Percentiles rank a stretch among this genome's conserved stretches.
These are phyloP conservation scores for Claviceps lovelessii DNA, from an alignment of 2,329 filamentous ascomycete genomes.

Conservation along the genomic window DNA sequence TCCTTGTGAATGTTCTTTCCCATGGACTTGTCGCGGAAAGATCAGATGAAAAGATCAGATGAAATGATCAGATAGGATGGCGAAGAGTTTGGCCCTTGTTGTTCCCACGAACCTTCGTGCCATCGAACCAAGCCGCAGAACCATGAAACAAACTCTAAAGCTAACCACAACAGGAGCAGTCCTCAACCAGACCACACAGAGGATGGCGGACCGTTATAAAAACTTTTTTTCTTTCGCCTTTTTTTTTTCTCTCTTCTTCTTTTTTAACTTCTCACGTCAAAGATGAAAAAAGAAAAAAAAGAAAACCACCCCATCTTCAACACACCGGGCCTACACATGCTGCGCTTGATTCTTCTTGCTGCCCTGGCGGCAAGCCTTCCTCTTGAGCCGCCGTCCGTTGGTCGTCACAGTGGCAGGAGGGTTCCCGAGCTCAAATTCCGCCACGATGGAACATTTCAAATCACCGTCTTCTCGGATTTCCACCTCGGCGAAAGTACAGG, in stretches of 20 bases:
- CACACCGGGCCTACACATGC: not conserved
- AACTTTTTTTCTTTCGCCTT: not conserved
- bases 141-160: not conserved
- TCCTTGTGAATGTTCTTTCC: too few species aligned
- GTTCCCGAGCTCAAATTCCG: not conserved
- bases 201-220: too few species aligned
- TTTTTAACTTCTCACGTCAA: too few species aligned
- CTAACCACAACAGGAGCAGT: not conserved
- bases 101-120: not conserved
- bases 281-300: not conserved
- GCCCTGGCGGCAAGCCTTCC: not conserved
- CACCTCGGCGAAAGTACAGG: conserved; percentile 2
- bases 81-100: not conserved
- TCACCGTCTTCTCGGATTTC: conserved; percentile 3
- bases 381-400: too few species aligned
- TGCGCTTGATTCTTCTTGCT: not conserved
- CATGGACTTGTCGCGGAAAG: too few species aligned
- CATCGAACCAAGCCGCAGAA: not conserved
- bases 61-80: too few species aligned
- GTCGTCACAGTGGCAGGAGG: not conserved
- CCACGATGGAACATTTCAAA: not conserved
- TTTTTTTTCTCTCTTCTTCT: too few species aligned
- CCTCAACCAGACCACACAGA: not conserved
- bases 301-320: not conserved
- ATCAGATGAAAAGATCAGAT: too few species aligned